Evolutionary conservation across 441 rosid genomes (phyloP), one percentile per base, ranked within the genome.

Genomic region (Erodium texanum): DNA sequence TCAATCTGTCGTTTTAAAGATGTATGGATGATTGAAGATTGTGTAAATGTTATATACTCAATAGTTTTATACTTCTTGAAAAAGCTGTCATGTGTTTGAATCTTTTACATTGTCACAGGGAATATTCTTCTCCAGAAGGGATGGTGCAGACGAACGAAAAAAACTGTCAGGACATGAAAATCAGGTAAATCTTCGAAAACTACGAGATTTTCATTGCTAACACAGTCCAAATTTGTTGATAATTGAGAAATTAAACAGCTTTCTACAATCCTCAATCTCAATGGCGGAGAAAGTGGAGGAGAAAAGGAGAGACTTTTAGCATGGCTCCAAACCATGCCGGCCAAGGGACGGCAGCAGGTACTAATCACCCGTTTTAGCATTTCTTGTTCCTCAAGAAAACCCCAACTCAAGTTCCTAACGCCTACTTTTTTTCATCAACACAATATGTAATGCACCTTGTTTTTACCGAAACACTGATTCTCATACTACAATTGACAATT

Each of bases 261-360:
- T 36, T 32, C 50, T 41, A 41, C 50, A 41, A 41, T 41, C 50
- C 15, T 14, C 14, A 41, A 1, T 41, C 14, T 41, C 2, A 11
- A 41, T 7, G 15, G 15, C 15, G 48, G 48, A 41, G 48, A 41
- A 41, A 41, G 50, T 10, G 4, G 45, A 38, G 45, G 8, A 1
- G 1, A 5, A 38, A 38, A 38, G 8, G 1, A 38, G 50, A 41
- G 50, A 15, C 50, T 41, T 59, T 68, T 68, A 14, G 56, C 78
- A 45, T 68, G 77, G 68, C 15, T 72, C 81, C 88, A 75, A 81
- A 50, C 15, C 14, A 24, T 68, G 82, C 80, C 74, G 81, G 74
- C 82, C 34, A n/a, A 74, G 66, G 66, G 73, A 22, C 71, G 77
- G 79, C 77, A 5, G 20, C 50, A 10, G 50, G 50, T 14, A 41